Conservation (phyloP, 768 basidiomycete genomes). For the Strobilomyces confusus region DNA sequence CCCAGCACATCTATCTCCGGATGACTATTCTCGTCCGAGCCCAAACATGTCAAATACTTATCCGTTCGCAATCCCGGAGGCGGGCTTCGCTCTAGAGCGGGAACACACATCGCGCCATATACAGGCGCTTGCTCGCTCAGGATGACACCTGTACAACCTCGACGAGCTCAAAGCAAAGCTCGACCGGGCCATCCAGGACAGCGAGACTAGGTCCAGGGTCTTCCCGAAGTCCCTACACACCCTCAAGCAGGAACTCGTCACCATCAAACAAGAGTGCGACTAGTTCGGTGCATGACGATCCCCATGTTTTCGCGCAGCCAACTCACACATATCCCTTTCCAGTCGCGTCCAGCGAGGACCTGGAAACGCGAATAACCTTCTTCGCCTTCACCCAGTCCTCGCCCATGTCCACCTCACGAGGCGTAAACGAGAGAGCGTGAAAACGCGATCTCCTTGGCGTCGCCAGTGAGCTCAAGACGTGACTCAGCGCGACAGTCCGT, state of each 20-base stretch:
- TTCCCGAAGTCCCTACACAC: constrained; percentile 51
- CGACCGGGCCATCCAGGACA: constrained; percentile 80
- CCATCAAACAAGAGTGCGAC: constrained; percentile 65
- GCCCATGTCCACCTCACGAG: constrained; percentile 55
- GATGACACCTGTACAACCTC: constrained; percentile 56
- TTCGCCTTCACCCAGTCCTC: constrained; percentile 57
- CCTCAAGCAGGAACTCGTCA: too few relatives aligned
- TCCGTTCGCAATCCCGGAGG: too few relatives aligned
- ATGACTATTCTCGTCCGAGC: too few relatives aligned
- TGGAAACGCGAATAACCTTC: constrained; percentile 54
- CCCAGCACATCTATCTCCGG: too few relatives aligned
- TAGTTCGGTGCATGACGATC: constrained; percentile 57
- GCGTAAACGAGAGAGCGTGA: constrained; percentile 81
- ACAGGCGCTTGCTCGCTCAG: constrained; percentile 58
- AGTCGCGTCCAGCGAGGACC: constrained; percentile 43
- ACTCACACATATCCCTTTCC: constrained; percentile 13
- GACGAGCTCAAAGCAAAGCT: constrained; percentile 76
- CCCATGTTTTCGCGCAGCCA: constrained; percentile 1
- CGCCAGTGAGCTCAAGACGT: constrained; percentile 74
- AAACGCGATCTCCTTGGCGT: constrained; percentile 86
- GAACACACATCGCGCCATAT: too few relatives aligned
- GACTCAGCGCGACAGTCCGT: constrained; percentile 68
- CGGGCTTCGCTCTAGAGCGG: too few relatives aligned
- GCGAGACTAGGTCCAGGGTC: constrained; percentile 57
- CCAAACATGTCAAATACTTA: too few relatives aligned